Conservation (phyloP, 352 stramenopile genomes). For the Globisporangium splendens region DNA sequence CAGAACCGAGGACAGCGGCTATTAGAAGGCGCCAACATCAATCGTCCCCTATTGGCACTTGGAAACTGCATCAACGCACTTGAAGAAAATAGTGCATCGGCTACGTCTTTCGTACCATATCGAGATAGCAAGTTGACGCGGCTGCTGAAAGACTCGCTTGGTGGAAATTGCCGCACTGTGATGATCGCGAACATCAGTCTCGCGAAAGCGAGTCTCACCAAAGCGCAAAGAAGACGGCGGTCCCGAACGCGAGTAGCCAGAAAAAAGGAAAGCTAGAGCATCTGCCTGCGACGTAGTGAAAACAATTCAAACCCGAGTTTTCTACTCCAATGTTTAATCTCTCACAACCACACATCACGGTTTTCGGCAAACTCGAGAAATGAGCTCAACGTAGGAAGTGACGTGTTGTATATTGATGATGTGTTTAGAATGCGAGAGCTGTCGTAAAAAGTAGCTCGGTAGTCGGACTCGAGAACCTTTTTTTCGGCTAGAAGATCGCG, state of each 20-base stretch:
- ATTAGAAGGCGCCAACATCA: slow-evolving; percentile 92
- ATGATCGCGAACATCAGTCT: slow-evolving; percentile 92
- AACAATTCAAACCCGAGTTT: too few species aligned
- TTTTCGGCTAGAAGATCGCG: slow-evolving; percentile 4
- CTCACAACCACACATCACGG: too few species aligned
- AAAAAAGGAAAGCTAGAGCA: neutral
- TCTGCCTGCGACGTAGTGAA: neutral
- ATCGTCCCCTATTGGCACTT: slow-evolving; percentile 86
- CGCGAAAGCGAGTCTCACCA: slow-evolving; percentile 39
- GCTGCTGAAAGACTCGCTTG: slow-evolving; percentile 88
- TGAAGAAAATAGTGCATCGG: slow-evolving; percentile 56
- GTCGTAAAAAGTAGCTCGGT: too few species aligned
- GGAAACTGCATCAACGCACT: slow-evolving; percentile 94
- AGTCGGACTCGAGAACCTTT: too few species aligned
- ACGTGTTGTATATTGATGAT: too few species aligned
- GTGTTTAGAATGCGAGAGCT: too few species aligned
- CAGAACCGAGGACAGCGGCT: slow-evolving; percentile 85
- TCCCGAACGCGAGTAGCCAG: too few species aligned
- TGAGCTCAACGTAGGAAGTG: too few species aligned
- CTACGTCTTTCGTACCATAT: slow-evolving; percentile 82
- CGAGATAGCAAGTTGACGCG: slow-evolving; percentile 87
- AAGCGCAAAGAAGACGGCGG: slow-evolving; percentile 7
- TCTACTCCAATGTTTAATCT: too few species aligned
- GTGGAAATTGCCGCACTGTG: slow-evolving; percentile 91
- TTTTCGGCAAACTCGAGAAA: too few species aligned